Base-by-base conservation (phyloP, 108 stramenopile genomes). In the Fragilaria radians region DNA sequence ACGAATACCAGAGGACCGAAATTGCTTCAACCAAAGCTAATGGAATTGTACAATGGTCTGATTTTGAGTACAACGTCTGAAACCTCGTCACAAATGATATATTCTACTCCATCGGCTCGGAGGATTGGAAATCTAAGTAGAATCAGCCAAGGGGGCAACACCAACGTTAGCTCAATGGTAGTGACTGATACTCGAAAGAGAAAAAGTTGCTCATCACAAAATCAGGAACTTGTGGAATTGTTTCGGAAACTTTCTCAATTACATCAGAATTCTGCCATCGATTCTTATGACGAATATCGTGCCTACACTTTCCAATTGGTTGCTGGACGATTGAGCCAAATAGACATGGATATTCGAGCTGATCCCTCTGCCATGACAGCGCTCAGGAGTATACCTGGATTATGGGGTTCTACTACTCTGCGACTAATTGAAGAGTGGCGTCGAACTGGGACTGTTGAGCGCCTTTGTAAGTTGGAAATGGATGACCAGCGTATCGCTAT, bases 301-400 rank as follows among this genome's bases (percentile, higher is more conserved):
- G 32, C 67, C 2, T 78, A 78, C 48, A 36, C 24, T n/a, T 78
- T 67, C 52, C 57, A 67, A 9, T 61, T 74, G 28, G 68, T 62
- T 3, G 56, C 73, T 31, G 70, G 73, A 19, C 52, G 78, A 19
- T n/a, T 83, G 5, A 29, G 46, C n/a, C 32, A 71, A 36, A 52
- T 83, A 9, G 73, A 71, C 28, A 77, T 79, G 58, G 82, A 83
- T 52, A 52, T 83, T 17, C 57, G 29, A 30, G 25, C 45, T 18
- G 62, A 70, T 29, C 27, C 56, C 11, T 52, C 65, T 5, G 60
- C 45, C 22, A 52, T 77, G 36, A 14, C 28, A 19, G 34, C 46
- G 25, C 46, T 74, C 27, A n/a, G 26, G 5, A 31, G 23, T 11
- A 64, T 77, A 28, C 53, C 36, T 32, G 82, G 82, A 0, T 64